These are phyloP conservation scores for Begonia peltatifolia DNA, from an alignment of 306 rosid species.

Conservation along the genomic window DNA sequence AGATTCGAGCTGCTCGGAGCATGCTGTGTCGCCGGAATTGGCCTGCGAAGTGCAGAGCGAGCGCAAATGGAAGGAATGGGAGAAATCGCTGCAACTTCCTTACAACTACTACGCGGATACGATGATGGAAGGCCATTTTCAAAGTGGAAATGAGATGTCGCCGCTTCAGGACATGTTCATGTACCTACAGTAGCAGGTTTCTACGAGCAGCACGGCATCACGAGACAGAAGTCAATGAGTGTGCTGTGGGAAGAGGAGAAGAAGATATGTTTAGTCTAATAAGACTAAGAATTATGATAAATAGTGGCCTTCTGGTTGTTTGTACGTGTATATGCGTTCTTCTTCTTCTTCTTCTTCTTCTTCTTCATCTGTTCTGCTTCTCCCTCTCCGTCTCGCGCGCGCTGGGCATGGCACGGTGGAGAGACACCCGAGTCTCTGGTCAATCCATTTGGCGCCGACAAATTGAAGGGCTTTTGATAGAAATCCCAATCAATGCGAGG, in stretches of 20 bases:
- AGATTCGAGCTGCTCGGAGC: conserved; percentile 93
- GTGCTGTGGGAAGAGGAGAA: conserved; percentile 14
- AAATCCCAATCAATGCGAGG: too few relatives aligned
- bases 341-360: too few relatives aligned
- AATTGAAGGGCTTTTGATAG: too few relatives aligned
- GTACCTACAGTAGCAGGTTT: conserved; percentile 45
- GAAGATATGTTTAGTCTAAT: not conserved
- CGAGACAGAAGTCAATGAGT: conserved; percentile 76
- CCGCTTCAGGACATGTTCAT: conserved; percentile 80
- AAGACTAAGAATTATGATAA: not conserved
- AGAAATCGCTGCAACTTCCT: conserved; percentile 37
- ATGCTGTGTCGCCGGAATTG: conserved; percentile 87
- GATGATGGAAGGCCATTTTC: conserved; percentile 30
- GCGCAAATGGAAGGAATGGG: conserved; percentile 75
- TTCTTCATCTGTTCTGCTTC: too few relatives aligned
- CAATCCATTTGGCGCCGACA: too few relatives aligned
- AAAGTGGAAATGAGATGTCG: conserved; percentile 49
- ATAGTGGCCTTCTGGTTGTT: too few relatives aligned
- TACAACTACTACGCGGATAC: conserved; percentile 56
- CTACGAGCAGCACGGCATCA: conserved; percentile 26
- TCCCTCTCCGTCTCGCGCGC: too few relatives aligned
- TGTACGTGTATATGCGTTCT: too few relatives aligned
- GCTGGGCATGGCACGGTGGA: too few relatives aligned
- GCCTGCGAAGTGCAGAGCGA: conserved; percentile 87
- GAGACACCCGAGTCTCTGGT: too few relatives aligned